These are phyloP conservation scores for Aschersonia sp. DNA, from an alignment of 2,329 filamentous ascomycete genomes.

Conservation along the genomic window DNA sequence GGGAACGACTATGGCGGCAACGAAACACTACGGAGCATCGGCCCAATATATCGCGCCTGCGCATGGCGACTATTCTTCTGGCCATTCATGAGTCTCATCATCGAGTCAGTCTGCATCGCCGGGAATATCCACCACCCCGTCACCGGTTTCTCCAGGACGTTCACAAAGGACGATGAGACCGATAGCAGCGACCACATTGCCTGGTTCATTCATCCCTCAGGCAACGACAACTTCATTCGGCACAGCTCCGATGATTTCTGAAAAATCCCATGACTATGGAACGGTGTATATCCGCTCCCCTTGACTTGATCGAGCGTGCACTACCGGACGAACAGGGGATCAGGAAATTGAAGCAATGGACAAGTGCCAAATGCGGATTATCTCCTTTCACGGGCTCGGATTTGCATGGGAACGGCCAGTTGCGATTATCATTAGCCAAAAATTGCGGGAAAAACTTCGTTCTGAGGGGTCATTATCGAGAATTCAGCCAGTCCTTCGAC, in stretches of 20 bases:
- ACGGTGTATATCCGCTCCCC: constrained; percentile 38
- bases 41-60: not conserved
- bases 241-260: constrained; percentile 17
- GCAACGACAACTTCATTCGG: constrained; percentile 8
- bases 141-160: constrained; percentile 10
- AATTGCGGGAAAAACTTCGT: constrained; percentile 35
- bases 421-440: constrained; percentile 28
- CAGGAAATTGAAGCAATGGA: constrained; percentile 30
- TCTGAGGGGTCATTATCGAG: constrained; percentile 39
- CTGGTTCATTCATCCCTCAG: constrained; percentile 9
- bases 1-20: constrained; percentile 16
- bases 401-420: constrained; percentile 35
- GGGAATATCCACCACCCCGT: constrained; percentile 6
- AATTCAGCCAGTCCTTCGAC: constrained; percentile 38
- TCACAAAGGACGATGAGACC: constrained; percentile 8
- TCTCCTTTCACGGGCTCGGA: constrained; percentile 36
- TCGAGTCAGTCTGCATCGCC: constrained; percentile 10
- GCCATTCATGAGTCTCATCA: not conserved
- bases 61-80: not conserved
- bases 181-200: constrained; percentile 11
- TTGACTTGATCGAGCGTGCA: constrained; percentile 36
- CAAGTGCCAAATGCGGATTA: constrained; percentile 30
- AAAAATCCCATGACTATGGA: constrained; percentile 34
- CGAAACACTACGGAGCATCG: not conserved
- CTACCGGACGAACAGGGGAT: constrained; percentile 34